phyloP scores from a whole-genome alignment of 306 rosid species.

The Prunus campanulata region DNA sequence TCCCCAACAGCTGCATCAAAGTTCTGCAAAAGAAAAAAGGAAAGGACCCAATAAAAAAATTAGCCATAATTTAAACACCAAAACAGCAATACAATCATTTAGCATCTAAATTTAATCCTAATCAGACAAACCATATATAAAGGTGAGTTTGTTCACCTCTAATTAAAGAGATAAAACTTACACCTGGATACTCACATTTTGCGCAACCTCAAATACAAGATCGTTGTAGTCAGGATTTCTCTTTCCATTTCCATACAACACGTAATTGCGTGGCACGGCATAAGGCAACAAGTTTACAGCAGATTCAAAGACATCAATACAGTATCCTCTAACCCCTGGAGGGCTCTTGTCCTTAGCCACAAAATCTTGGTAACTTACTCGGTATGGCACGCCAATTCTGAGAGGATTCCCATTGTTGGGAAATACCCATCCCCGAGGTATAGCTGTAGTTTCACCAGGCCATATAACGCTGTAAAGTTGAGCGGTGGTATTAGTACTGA shows the following conservation, averaged over 20 bases:
- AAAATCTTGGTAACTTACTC: constrained; percentile 61
- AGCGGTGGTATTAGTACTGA: constrained; percentile 33
- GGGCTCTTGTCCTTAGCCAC: constrained; percentile 57
- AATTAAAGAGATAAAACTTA: constrained; percentile 7
- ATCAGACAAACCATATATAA: neutral
- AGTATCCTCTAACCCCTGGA: constrained; percentile 68
- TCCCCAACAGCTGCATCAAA: too few species aligned
- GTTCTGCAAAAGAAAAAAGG: too few species aligned
- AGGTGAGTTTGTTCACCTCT: constrained; percentile 6
- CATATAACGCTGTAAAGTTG: constrained; percentile 60
- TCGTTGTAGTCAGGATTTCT: constrained; percentile 50
- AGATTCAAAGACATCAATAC: constrained; percentile 83
- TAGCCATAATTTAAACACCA: too few species aligned
- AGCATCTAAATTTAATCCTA: constrained; percentile 3
- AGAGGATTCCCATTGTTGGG: constrained; percentile 85
- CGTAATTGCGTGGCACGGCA: constrained; percentile 63
- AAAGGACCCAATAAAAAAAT: too few species aligned
- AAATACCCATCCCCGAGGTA: constrained; percentile 88
- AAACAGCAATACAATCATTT: neutral
- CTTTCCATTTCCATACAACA: constrained; percentile 63
- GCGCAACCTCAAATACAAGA: constrained; percentile 53
- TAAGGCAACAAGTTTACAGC: constrained; percentile 74
- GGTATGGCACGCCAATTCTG: constrained; percentile 72
- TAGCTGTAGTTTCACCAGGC: constrained; percentile 62
- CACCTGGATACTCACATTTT: constrained; percentile 64